Conservation (phyloP, 805 yeast species). For the Candida taoyuanica region DNA sequence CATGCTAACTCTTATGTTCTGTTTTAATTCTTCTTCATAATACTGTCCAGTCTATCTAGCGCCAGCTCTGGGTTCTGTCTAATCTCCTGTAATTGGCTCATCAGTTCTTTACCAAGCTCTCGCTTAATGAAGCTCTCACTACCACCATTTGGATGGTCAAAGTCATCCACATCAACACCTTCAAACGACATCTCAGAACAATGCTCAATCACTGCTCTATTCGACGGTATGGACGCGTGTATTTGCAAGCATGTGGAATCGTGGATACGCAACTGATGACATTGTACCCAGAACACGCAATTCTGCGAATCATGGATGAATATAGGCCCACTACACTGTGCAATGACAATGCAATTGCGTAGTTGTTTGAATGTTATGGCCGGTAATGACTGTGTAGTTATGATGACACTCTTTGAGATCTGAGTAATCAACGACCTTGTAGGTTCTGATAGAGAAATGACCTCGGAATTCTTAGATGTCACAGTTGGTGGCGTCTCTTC, state of each 20-base stretch:
- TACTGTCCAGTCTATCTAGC: background rate
- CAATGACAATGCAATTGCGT: slow-evolving; percentile 8
- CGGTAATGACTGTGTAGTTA: background rate
- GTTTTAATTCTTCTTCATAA: no score
- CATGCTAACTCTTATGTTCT: no score
- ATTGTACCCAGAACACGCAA: slow-evolving; percentile 13
- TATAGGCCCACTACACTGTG: slow-evolving; percentile 17
- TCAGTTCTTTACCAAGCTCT: background rate
- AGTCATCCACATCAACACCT: slow-evolving; percentile 19
- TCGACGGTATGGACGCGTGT: slow-evolving; percentile 6
- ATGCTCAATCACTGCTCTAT: slow-evolving; percentile 21
- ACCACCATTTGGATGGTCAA: slow-evolving; percentile 22
- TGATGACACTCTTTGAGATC: slow-evolving; percentile 10
- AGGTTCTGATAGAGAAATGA: slow-evolving; percentile 1
- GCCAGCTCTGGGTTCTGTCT: background rate
- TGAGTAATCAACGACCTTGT: slow-evolving; percentile 8
- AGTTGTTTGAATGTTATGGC: slow-evolving; percentile 16
- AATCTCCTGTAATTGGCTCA: background rate
- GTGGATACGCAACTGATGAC: slow-evolving; percentile 25
- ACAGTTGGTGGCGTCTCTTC: slow-evolving; percentile 3
- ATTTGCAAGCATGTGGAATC: slow-evolving; percentile 9
- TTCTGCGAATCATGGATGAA: slow-evolving; percentile 12
- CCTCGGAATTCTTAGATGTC: background rate
- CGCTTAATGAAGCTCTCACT: slow-evolving; percentile 12
- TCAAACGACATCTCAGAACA: slow-evolving; percentile 14